These are phyloP conservation scores for Zymoseptoria brevis DNA, from an alignment of 2,329 filamentous ascomycete genomes.

Conservation along the genomic window DNA sequence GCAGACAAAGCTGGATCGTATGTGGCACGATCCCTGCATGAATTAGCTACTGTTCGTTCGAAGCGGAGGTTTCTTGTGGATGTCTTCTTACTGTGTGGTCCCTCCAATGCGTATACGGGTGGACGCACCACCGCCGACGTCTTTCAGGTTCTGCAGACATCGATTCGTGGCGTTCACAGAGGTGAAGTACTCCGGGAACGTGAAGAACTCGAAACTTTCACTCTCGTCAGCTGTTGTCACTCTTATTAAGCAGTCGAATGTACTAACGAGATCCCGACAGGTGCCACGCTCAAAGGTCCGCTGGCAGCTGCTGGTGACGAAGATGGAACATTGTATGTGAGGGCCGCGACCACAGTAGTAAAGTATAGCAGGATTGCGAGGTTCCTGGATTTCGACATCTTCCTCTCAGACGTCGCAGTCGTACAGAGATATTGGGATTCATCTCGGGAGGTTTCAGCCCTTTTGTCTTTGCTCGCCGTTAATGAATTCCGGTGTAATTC, in stretches of 20 bases:
- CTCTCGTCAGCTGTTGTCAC: background rate
- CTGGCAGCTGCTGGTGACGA: background rate
- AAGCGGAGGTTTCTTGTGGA: background rate
- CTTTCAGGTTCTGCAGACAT: conserved; percentile 46
- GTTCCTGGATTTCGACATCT: background rate
- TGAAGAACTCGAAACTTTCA: conserved; percentile 43
- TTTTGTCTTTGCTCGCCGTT: background rate
- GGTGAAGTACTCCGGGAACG: conserved; percentile 50
- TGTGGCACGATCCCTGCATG: conserved; percentile 1
- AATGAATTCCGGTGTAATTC: too few relatives aligned
- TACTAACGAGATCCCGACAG: conserved; percentile 3
- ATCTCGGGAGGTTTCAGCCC: background rate
- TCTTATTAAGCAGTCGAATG: background rate
- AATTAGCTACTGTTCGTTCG: background rate
- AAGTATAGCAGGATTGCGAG: background rate
- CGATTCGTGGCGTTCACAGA: conserved; percentile 37
- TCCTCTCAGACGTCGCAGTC: background rate
- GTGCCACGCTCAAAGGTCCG: background rate
- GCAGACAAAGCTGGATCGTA: conserved; percentile 13
- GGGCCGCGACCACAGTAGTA: background rate
- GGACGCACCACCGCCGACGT: conserved; percentile 41
- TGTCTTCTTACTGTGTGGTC: conserved; percentile 41
- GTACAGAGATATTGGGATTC: background rate
- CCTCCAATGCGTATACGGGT: conserved; percentile 52
- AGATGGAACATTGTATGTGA: conserved; percentile 1